phyloP scores from a whole-genome alignment of 345 rosid species.

The Geranium brycei region DNA sequence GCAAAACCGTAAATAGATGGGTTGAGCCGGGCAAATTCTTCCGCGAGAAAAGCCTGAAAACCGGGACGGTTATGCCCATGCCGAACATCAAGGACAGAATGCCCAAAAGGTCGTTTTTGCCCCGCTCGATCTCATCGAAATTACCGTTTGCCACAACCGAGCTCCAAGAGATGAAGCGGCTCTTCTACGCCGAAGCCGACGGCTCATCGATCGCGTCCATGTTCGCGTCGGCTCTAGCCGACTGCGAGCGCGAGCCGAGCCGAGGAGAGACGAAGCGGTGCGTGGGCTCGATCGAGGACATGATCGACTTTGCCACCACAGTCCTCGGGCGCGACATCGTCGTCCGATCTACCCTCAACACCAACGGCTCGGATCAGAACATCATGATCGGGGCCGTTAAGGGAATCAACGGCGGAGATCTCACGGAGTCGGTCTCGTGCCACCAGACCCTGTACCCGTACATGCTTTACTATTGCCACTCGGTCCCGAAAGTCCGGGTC shows the following conservation, averaged over 20 bases:
- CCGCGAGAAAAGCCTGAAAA: conserved; percentile 34
- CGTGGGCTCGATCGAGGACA: conserved; percentile 50
- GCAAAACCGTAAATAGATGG: conserved; percentile 20
- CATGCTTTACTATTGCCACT: conserved; percentile 57
- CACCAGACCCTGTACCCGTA: conserved; percentile 72
- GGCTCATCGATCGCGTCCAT: conserved; percentile 36
- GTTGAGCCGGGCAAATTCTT: conserved; percentile 62
- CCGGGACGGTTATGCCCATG: conserved; percentile 46
- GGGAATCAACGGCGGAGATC: conserved; percentile 45
- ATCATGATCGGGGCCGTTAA: conserved; percentile 36
- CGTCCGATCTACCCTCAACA: conserved; percentile 34
- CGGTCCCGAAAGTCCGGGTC: conserved; percentile 57
- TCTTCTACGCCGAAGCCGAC: conserved; percentile 24
- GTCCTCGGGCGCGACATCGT: conserved; percentile 28
- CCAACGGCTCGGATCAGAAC: conserved; percentile 28
- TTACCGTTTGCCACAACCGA: conserved; percentile 39
- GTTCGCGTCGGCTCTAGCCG: conserved; percentile 26
- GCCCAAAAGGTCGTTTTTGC: conserved; percentile 67
- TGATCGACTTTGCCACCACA: conserved; percentile 52
- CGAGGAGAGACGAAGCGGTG: conserved; percentile 55
- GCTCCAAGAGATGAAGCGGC: conserved; percentile 15
- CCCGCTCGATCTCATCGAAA: conserved; percentile 33
- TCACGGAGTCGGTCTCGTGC: conserved; percentile 56
- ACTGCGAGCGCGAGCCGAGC: conserved; percentile 57
- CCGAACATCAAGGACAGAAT: conserved; percentile 57